Evolutionary conservation across 495 filamentous ascomycete species (phyloP).

Genomic region (Penicillium alfredii): DNA sequence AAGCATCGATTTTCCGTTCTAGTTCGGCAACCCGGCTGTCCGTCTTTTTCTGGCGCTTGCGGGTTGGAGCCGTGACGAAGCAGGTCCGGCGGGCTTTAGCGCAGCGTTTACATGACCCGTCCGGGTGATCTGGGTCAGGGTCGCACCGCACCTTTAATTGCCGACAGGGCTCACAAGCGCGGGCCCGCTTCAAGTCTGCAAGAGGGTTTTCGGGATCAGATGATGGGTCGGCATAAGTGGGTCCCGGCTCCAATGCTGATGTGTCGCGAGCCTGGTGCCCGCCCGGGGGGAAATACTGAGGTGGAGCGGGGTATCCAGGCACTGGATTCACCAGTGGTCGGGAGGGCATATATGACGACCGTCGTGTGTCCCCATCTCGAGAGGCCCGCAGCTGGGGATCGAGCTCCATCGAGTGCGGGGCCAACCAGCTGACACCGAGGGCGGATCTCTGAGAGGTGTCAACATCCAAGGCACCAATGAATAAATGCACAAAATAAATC

Average conservation of each 20-base stretch:
- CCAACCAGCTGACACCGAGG: too few relatives aligned
- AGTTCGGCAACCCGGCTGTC: slow-evolving; percentile 88
- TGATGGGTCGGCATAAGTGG: slow-evolving; percentile 8
- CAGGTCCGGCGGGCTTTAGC: slow-evolving; percentile 75
- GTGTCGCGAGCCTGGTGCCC: background rate
- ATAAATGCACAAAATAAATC: too few relatives aligned
- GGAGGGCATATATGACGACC: slow-evolving; percentile 13
- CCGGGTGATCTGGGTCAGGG: slow-evolving; percentile 47
- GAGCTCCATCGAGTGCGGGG: slow-evolving; percentile 28
- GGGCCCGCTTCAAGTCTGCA: slow-evolving; percentile 64
- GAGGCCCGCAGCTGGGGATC: slow-evolving; percentile 27
- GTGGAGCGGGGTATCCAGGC: slow-evolving; percentile 28
- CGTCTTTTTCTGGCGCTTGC: slow-evolving; percentile 90
- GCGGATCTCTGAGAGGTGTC: too few relatives aligned
- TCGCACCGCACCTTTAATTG: slow-evolving; percentile 89
- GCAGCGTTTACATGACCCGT: slow-evolving; percentile 76
- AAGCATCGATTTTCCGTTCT: slow-evolving; percentile 87
- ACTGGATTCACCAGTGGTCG: slow-evolving; percentile 10
- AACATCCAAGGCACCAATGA: too few relatives aligned
- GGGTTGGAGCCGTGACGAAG: slow-evolving; percentile 71
- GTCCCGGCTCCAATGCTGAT: slow-evolving; percentile 1
- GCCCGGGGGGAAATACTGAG: slow-evolving; percentile 16
- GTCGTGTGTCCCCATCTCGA: slow-evolving; percentile 11
- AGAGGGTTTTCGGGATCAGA: slow-evolving; percentile 33
- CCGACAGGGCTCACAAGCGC: slow-evolving; percentile 92